These are phyloP conservation scores for Pseudocercospora fijiensis DNA, from an alignment of 2,329 filamentous ascomycete species.

Conservation along the genomic window DNA sequence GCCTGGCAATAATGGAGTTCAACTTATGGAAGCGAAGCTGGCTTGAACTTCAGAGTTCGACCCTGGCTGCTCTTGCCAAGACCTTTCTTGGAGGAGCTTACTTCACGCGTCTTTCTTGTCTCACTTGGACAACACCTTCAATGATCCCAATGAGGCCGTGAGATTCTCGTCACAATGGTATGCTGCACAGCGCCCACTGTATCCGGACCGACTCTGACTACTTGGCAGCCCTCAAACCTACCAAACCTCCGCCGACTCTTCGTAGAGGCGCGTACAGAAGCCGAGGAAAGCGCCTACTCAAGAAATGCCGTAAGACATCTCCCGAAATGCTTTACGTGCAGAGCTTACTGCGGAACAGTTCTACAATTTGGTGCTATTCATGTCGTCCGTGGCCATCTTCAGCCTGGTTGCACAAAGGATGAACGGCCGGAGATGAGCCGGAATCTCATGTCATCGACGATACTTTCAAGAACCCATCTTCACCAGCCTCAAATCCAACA, in stretches of 20 bases:
- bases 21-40: not conserved
- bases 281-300: constrained; percentile 92
- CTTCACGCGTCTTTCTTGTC: too few relatives aligned
- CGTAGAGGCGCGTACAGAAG: constrained; percentile 87
- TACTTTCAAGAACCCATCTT: too few relatives aligned
- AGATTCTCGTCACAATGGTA: constrained; percentile 3
- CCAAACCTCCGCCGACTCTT: constrained; percentile 96
- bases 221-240: constrained; percentile 64
- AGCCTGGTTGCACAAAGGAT: constrained; percentile 89
- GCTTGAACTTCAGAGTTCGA: not conserved
- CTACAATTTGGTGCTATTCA: constrained; percentile 95
- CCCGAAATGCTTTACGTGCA: not conserved
- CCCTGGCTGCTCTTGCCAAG: not conserved
- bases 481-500: too few relatives aligned
- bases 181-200: not conserved
- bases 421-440: constrained; percentile 43
- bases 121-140: too few relatives aligned
- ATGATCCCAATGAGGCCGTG: too few relatives aligned
- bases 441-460: not conserved
- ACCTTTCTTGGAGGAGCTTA: not conserved
- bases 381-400: constrained; percentile 93
- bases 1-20: not conserved
- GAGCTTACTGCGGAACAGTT: constrained; percentile 60
- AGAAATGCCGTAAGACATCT: constrained; percentile 74
- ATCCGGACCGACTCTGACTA: not conserved